A percentile compares a stretch with the other conserved stretches of the same genome.
Evolutionary conservation across 2,329 filamentous ascomycete species (phyloP).

Genomic region (Exophiala sp.): DNA sequence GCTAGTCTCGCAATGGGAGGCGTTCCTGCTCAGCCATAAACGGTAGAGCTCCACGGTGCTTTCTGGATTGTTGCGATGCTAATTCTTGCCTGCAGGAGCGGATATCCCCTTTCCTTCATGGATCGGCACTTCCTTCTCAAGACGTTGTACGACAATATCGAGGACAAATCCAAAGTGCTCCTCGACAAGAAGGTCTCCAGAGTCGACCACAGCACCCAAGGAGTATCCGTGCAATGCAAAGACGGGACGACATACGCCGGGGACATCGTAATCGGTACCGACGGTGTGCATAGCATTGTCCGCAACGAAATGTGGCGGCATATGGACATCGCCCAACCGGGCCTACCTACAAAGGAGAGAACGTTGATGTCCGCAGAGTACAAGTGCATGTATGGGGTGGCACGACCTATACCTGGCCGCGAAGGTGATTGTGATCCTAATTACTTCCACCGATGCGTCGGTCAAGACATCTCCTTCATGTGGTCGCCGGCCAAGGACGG

Average conservation of each 20-base stretch:
- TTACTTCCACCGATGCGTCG: slow-evolving; percentile 25
- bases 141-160: slow-evolving; percentile 28
- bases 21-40: no score
- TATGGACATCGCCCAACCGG: slow-evolving; percentile 18
- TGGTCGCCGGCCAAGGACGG: slow-evolving; percentile 27
- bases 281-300: slow-evolving; percentile 43
- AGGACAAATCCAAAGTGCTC: slow-evolving; percentile 10
- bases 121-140: slow-evolving; percentile 29
- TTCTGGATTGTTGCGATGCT: neutral
- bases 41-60: neutral
- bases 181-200: slow-evolving; percentile 4
- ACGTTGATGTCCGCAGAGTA: slow-evolving; percentile 28
- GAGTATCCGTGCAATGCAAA: slow-evolving; percentile 32
- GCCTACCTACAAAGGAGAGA: neutral
- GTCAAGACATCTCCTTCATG: slow-evolving; percentile 22
- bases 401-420: slow-evolving; percentile 13
- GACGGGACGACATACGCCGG: slow-evolving; percentile 36
- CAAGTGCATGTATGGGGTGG: slow-evolving; percentile 34
- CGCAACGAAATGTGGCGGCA: slow-evolving; percentile 35
- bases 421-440: slow-evolving; percentile 8
- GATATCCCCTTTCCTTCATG: slow-evolving; percentile 28
- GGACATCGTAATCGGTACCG: slow-evolving; percentile 42
- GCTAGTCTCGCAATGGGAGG: no score
- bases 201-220: slow-evolving; percentile 11
- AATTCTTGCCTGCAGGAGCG: slow-evolving; percentile 1